phyloP scores from a whole-genome alignment of 169 alveolate genomes.

The Cryptosporidium baileyi region DNA sequence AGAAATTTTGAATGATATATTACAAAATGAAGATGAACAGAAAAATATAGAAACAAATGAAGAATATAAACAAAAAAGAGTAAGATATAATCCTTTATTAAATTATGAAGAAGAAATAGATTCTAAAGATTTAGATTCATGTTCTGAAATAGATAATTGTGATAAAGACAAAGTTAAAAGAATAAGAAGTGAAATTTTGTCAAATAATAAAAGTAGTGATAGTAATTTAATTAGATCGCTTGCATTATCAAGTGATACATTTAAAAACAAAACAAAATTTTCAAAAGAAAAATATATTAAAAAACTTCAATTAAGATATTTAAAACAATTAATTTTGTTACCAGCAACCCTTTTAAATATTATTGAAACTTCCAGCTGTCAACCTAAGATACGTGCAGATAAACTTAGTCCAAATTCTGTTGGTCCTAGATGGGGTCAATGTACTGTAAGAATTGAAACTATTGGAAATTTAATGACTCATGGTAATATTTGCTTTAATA shows the following conservation, averaged over 20 bases:
- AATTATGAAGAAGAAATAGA: not conserved
- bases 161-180: conserved; percentile 1
- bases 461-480: conserved; percentile 63
- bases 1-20: conserved; percentile 31
- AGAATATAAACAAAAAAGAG: not conserved
- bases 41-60: not conserved
- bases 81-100: conserved; percentile 18
- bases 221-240: conserved; percentile 6
- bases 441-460: conserved; percentile 64
- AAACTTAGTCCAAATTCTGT: conserved; percentile 49
- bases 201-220: conserved; percentile 21
- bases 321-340: conserved; percentile 5
- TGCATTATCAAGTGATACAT: conserved; percentile 33
- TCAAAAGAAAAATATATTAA: conserved; percentile 60
- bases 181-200: conserved; percentile 34
- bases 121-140: not conserved
- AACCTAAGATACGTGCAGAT: conserved; percentile 8
- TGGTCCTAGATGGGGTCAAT: conserved; percentile 70
- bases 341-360: conserved; percentile 35
- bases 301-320: conserved; percentile 38
- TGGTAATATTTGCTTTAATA: conserved; percentile 11
- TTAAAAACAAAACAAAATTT: conserved; percentile 46
- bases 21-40: conserved; percentile 1
- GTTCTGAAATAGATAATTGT: not conserved
- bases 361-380: conserved; percentile 63